These are phyloP conservation scores for Triticum aestivum DNA, from an alignment of 176 grass and related monocot species.

Conservation along the genomic window IWGSC_CS_RefSeq_v2.1 NC_057809.1:619890525-619891024, in stretches of 20 bases:
- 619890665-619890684: neutral
- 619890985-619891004: no score
- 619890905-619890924: neutral
- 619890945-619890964: no score
- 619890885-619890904: constrained; percentile 1
- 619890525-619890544: no score
- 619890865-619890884: neutral
- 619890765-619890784: neutral
- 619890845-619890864: constrained; percentile 57
- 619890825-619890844: neutral
- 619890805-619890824: constrained; percentile 42
- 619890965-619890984: no score
- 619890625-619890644: constrained; percentile 36
- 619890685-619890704: constrained; percentile 30
- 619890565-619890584: no score
- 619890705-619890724: neutral
- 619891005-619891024: no score
- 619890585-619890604: constrained; percentile 28
- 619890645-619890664: neutral
- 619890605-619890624: neutral
- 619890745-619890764: constrained; percentile 43
- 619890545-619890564: no score
- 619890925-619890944: neutral
- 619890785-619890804: constrained; percentile 43
- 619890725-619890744: constrained; percentile 31